Conservation (phyloP, 768 basidiomycete genomes). For the Hemileccinum impolitum region DNA sequence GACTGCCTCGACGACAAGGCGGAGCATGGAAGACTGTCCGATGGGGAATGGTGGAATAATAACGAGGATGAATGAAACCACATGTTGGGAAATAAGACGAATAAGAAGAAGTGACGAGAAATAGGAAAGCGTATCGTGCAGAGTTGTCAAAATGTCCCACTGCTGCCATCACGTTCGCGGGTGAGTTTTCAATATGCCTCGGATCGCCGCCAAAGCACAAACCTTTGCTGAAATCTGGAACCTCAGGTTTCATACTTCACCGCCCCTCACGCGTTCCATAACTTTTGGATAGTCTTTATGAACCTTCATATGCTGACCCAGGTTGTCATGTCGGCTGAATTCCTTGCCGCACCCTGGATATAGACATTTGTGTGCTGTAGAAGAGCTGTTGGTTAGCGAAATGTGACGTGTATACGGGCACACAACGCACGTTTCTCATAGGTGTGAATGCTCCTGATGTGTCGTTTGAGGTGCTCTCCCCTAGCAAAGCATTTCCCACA, state of each 20-base stretch:
- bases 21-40: constrained; percentile 23
- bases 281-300: constrained; percentile 45
- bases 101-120: constrained; percentile 16
- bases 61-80: constrained; percentile 19
- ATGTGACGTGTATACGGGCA: constrained; percentile 4
- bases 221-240: constrained; percentile 13
- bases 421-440: constrained; percentile 79
- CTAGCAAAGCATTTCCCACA: constrained; percentile 88
- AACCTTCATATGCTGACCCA: constrained; percentile 85
- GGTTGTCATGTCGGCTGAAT: constrained; percentile 85
- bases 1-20: constrained; percentile 18
- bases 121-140: constrained; percentile 26
- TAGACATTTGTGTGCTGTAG: constrained; percentile 74
- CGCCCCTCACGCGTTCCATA: constrained; percentile 25
- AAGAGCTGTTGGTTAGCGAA: constrained; percentile 5
- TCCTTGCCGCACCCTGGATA: constrained; percentile 78
- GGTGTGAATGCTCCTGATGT: constrained; percentile 85
- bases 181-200: constrained; percentile 20
- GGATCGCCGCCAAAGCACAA: constrained; percentile 17
- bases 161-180: constrained; percentile 22
- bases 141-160: constrained; percentile 23
- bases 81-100: constrained; percentile 25
- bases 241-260: constrained; percentile 14
- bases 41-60: constrained; percentile 19
- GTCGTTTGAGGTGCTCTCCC: constrained; percentile 87